Base-by-base conservation (phyloP, 495 filamentous ascomycete species). In the Penicillium fimorum region DNA sequence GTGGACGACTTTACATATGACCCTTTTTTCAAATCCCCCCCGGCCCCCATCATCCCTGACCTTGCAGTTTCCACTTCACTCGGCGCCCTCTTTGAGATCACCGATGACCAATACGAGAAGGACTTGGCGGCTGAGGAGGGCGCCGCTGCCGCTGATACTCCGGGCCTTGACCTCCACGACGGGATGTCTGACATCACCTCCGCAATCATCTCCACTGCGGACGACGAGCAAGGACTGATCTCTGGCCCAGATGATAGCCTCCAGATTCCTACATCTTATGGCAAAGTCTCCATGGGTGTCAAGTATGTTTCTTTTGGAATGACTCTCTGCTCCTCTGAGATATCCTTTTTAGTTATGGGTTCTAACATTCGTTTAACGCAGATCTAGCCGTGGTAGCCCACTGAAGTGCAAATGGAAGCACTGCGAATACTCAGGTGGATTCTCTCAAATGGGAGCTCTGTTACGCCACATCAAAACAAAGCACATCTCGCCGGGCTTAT, bases 381-480 rank as follows among this genome's bases (percentile, higher is more conserved):
- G 29, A 17, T 24, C 33, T 4, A 8, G 12, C 22, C 48, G 24
- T 18, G 20, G 15, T 10, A 27, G 38, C 27, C 38, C 32, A 22
- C 49, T 53, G 4, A 61, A 58, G 40, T 63, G 55, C 46, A 45
- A 32, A 6, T 65, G 57, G 64, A 27, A 52, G 33, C 55, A 52
- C 12, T 66, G 61, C 43, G 38, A 30, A n/a, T 60, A 58, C 27
- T 42, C 49, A 3, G 53, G 61, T 3, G 27, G 29, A 18, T 67
- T 64, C 13, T 54, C 49, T 2, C 46, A 56, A 15, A 55, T 58
- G 47, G 50, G 53, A 4, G 53, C 58, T 29, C 56, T 67, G 0
- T 38, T 52, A 42, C 62, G 64, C 24, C 64, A 67, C 37, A 43
- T 64, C 17, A 56, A 57, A 5, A 44, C 54, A 12, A 59, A 48